Conservation (phyloP, 1,284 basidiomycete genomes). For the Sphagnurus paluster region DNA sequence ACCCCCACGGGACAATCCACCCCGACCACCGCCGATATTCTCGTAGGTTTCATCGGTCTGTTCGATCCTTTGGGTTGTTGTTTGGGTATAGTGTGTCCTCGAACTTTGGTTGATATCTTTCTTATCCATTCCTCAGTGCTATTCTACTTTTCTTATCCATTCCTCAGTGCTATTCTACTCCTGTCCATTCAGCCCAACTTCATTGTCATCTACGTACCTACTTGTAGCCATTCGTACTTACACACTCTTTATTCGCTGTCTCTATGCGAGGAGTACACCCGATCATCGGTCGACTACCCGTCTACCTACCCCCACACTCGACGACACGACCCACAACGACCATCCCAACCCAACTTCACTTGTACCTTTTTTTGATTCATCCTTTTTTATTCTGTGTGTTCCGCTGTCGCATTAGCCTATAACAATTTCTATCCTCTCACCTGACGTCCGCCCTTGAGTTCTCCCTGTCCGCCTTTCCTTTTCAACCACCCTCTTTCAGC, state of each 20-base stretch:
- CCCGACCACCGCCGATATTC: slow-evolving; percentile 29
- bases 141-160: slow-evolving; percentile 1
- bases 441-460: background rate
- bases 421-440: slow-evolving; percentile 6
- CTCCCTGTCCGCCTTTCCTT: background rate
- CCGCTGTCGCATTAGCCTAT: slow-evolving; percentile 4
- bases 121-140: background rate
- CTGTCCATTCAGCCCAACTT: background rate
- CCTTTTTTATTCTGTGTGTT: slow-evolving; percentile 3
- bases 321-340: background rate
- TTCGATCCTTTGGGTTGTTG: slow-evolving; percentile 12
- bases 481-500: background rate
- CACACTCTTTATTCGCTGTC: slow-evolving; percentile 14
- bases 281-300: slow-evolving; percentile 4
- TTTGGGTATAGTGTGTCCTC: slow-evolving; percentile 6
- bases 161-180: background rate
- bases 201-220: slow-evolving; percentile 12
- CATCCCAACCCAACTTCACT: background rate
- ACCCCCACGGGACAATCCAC: slow-evolving; percentile 46
- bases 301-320: background rate
- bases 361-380: slow-evolving; percentile 4
- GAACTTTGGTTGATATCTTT: slow-evolving; percentile 16
- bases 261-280: slow-evolving; percentile 13
- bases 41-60: slow-evolving; percentile 16
- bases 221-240: slow-evolving; percentile 15